These are phyloP conservation scores for Pleurotus platypus DNA, from an alignment of 768 basidiomycete genomes.

Conservation along the genomic window DNA sequence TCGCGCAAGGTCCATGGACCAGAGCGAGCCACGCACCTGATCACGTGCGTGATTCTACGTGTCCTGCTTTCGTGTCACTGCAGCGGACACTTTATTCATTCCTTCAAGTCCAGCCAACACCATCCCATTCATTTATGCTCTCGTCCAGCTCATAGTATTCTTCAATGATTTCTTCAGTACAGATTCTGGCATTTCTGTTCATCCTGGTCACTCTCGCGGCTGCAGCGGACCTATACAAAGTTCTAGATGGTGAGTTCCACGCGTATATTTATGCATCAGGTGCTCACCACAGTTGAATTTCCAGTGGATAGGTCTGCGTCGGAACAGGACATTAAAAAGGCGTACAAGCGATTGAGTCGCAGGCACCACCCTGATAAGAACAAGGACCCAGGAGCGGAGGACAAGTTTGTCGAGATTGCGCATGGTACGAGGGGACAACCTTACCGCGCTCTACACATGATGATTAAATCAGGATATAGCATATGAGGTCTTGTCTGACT, in stretches of 20 bases:
- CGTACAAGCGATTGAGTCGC: conserved; percentile 86
- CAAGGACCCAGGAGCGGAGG: conserved; percentile 76
- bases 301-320: conserved; percentile 72
- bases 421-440: conserved; percentile 52
- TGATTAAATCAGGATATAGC: conserved; percentile 38
- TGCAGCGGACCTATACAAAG: conserved; percentile 79
- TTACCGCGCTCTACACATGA: conserved; percentile 2
- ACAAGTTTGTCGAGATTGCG: conserved; percentile 87
- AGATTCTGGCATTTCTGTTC: conserved; percentile 32
- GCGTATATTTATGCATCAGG: conserved; percentile 25
- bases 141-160: conserved; percentile 11
- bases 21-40: no score
- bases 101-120: neutral
- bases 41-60: conserved; percentile 3
- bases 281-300: conserved; percentile 17
- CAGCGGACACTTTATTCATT: neutral
- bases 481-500: conserved; percentile 92
- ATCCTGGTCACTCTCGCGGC: conserved; percentile 30
- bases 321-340: conserved; percentile 86
- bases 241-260: conserved; percentile 62
- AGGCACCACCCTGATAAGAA: conserved; percentile 97
- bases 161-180: conserved; percentile 28
- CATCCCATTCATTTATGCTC: conserved; percentile 8
- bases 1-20: neutral
- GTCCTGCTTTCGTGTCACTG: neutral